Base-by-base conservation (phyloP, 495 filamentous ascomycete genomes). In the Pyrenopolyporus hunteri region DNA sequence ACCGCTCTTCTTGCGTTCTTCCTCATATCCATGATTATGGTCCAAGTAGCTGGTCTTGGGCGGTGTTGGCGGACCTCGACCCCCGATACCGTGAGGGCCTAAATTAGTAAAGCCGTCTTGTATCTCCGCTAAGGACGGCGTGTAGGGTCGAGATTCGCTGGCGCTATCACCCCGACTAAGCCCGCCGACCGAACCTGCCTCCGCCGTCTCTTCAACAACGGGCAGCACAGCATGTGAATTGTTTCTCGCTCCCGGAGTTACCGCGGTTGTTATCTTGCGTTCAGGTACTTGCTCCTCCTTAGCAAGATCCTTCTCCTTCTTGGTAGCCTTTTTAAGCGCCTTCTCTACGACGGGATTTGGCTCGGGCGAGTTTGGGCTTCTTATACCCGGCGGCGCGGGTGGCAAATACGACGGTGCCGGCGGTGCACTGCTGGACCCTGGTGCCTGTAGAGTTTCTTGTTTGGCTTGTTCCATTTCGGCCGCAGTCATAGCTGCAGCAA, bases 121-220 rank as follows among this genome's bases (percentile, higher is more conserved):
- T 43, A 57, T 70, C 46, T 79, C 78, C 19, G 69, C 72, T 63
- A 61, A 73, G 64, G 71, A 74, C 14, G 77, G 75, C 6, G 78
- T 78, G 9, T 74, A 61, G 22, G 75, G 73, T 16, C 75, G 72
- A 43, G 74, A 66, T 49, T 80, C 83, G 47, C 74, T 78, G 16
- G 73, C 72, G 9, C 76, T 79, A 43, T 74, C 66, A 17, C 70
- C 74, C 8, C 67, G 70, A 42, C 73, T 80, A 23, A 70, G 74
- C 28, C 72, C 83, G 2, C 87, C 85, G 14, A 87, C 85, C 51
- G 89, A 93, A 3, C 82, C 84, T 13, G 84, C 89, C 73, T 97
- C 94, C 9, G 87, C 89, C 20, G 87, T 88, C 77, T 98, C 94
- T 51, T 97, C 92, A 6, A 98, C 91, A 43, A 97, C 88, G 1